Evolutionary conservation across 2,329 filamentous ascomycete species (phyloP).

Genomic region (Ceratocystis lukuohia): DNA sequence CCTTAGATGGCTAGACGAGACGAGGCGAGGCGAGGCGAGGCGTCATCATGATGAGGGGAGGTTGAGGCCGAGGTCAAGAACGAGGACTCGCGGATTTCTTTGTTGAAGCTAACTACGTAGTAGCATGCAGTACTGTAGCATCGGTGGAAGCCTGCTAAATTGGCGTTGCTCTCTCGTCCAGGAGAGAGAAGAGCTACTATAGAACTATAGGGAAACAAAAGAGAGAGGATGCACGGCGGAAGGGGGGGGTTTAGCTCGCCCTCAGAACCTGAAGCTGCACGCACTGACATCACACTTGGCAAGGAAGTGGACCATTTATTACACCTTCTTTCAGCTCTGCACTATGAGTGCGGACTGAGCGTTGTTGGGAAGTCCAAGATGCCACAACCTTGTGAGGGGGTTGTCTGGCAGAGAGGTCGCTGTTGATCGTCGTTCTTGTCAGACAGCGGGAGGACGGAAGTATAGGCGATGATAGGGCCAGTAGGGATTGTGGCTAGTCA

Average conservation of each 20-base stretch:
- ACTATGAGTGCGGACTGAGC: neutral
- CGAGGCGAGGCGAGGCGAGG: neutral
- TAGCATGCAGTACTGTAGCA: neutral
- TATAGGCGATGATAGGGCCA: neutral
- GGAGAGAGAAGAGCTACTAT: neutral
- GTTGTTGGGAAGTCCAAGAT: neutral
- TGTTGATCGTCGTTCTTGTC: slow-evolving; percentile 2
- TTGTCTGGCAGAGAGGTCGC: neutral
- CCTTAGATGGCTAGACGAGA: neutral
- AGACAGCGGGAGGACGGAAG: slow-evolving; percentile 4
- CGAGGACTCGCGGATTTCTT: neutral
- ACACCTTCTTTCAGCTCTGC: neutral
- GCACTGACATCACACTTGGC: neutral
- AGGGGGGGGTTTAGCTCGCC: neutral
- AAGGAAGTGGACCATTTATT: neutral
- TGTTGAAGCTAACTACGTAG: neutral
- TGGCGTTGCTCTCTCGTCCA: neutral
- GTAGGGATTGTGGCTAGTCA: neutral
- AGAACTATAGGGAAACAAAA: neutral
- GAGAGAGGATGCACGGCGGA: neutral
- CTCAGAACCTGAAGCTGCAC: neutral
- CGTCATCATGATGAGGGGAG: too few relatives aligned
- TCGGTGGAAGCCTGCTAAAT: neutral
- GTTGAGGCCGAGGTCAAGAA: neutral
- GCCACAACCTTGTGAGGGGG: neutral